Base-by-base conservation (phyloP, 139 green algal genomes). In the Coccomyxa sp. region DNA sequence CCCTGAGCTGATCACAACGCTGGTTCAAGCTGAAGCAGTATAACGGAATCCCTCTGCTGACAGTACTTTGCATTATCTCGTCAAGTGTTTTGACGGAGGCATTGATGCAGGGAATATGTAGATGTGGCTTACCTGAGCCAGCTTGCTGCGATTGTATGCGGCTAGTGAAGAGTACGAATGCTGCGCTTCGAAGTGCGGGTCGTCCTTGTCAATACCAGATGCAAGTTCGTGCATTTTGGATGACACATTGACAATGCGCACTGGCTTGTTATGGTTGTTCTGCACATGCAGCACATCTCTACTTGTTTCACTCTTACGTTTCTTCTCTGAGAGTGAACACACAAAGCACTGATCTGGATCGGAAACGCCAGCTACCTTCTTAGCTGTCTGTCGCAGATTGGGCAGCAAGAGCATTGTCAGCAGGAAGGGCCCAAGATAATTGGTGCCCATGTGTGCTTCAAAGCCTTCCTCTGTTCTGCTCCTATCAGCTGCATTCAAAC, bases 381-480 rank as follows among this genome's bases (percentile, higher is more conserved):
- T 59, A 0, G 87, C 88, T 15, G 78, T 87, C 0, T 71, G 63
- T 4, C 79, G 80, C 68, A 97, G 82, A 17, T 82, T 79, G 9
- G 94, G 94, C 78, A 97, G 83, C 68, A 97, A 88, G 66, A 91
- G 84, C 51, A 96, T 81, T 0, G 92, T 95, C 27, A 97, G 88
- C 67, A 96, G 88, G 86, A 95, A 96, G 82, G 94, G 93, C 18
- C 88, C 91, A 38, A 97, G 82, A 88, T 96, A 89, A 90, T 97
- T 97, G 78, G 89, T 93, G 17, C 87, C 92, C 88, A 97, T 91
- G 87, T 97, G 94, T 27, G 86, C 66, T 82, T 97, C 94, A 76
- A 95, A 91, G 13, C 93, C 94, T 79, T 96, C 92, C 1, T 27
- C 14, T 0, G 91, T 95, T 58, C 89, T 81, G 75, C 84, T 38